Evolutionary conservation across 345 rosid genomes (phyloP), one percentile per base, ranked within the genome.

Genomic region (Zanthoxylum bungeanum): DNA sequence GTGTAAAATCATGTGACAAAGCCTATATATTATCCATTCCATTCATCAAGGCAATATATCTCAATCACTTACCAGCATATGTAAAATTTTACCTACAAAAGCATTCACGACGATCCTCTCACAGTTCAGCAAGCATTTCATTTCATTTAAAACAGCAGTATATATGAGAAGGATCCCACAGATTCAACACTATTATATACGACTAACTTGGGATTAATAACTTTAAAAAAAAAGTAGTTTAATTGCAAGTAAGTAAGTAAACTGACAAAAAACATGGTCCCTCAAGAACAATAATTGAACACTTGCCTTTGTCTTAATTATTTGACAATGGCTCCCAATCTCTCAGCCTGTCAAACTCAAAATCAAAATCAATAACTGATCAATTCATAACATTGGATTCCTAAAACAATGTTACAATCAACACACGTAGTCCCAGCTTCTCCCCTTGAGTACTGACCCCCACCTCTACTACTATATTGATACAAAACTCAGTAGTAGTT

Each of bases 261-360:
- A 19, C 53, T 36, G 69, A 49, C 61, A 40, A n/a, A n/a, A n/a
- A 34, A 22, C 52, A 7, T 65, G 74, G 50, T 22, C 73, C 77
- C 71, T 24, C 53, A 6, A 64, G 56, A 12, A n/a, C 49, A 78
- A 78, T 73, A 69, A 78, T 78, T 73, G 59, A 64, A 31, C 77
- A 73, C 64, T 34, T 34, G 12, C n/a, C 39, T 53, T n/a, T 68
- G 73, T 44, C 73, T 55, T 19, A 78, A 57, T 77, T 67, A 69
- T 73, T 46, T 39, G 71, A 60, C 69, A 64, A 47, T 55, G 36
- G 60, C 73, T 42, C 24, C 72, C 56, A 40, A 46, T 68, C 16
- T 56, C 50, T 63, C 50, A 53, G 28, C 73, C 64, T 44, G 40
- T 57, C 55, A 47, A 12, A 17, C 37, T 50, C 40, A 46, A 9